Base-by-base conservation (phyloP, 345 rosid species). In the Murraya paniculata region DNA sequence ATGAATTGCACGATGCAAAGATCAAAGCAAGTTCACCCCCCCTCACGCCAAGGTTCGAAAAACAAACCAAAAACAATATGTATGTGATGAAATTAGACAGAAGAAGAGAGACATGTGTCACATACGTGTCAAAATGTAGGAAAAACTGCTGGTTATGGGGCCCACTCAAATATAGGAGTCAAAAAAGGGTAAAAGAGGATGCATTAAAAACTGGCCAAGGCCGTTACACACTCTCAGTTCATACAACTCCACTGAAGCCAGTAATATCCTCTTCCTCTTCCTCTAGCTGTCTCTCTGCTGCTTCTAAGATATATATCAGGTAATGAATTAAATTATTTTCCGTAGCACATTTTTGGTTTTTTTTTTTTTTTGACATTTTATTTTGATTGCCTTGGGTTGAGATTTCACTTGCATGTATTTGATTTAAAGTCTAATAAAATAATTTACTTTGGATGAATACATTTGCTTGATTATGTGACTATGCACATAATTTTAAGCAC, bases 71-170 rank as follows among this genome's bases (percentile, higher is more conserved):
- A 39, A 38, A 1, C 50, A 0, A 3, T 45, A 3, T 13, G 18
- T 11, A 45, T 45, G 50, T 0, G 25, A 14, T 59, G 33, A 73
- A 57, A 58, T 55, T n/a, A 19, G 55, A 73, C 81, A 61, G 75
- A 74, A 74, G 57, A 5, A 1, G 4, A 18, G 39, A 5, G 78
- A 73, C 84, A 78, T 69, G 76, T 78, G 84, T 65, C 81, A 55
- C 56, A 38, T 24, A 82, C 84, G 84, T 82, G 84, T 82, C 84
- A 30, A 73, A 50, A 60, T 39, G 22, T 18, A 33, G 36, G 33
- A 33, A 18, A 18, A 16, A 5, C 8, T 5, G 57, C 0, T 18
- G 24, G 36, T 2, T 11, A 14, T 24, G 78, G 76, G 81, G 41
- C 21, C 75, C 78, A 68, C 71, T 24, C 13, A 14, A 28, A 4